Evolutionary conservation across 2,329 filamentous ascomycete genomes (phyloP), one percentile per base, ranked within the genome.

Genomic region (Amauroascus niger): DNA sequence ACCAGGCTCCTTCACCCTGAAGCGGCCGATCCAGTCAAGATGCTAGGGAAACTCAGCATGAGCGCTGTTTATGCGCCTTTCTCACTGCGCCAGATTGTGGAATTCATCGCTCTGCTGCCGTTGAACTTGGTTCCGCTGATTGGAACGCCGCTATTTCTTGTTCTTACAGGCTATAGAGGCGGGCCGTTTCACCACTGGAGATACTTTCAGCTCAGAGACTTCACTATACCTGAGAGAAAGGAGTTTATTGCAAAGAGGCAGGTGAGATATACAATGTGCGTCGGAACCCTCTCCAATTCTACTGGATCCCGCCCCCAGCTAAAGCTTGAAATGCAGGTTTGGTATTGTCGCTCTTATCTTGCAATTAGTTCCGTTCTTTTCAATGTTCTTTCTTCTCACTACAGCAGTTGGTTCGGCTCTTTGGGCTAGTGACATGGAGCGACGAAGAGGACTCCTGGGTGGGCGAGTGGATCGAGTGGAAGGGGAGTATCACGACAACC

Each of bases 381-480:
- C 87, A n/a, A 94, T 98, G 77, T 83, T 97, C 65, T 96, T 97
- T 67, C 76, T 97, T 37, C 72, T 98, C 60, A 96, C 91, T 0
- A 89, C 87, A 2, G 86, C 90, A 1, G 81, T 83, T 18, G 93
- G 91, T 1, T 84, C 87, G 41, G 91, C 88, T 1, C 73, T 97
- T 33, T 97, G 91, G 90, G 87, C 83, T 1, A 83, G 83, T 1
- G 82, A 84, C 59, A 71, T 96, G 49, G 90, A 97, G 69, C 75
- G 24, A 35, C 48, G 56, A 35, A 55, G 56, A 50, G 39, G 41
- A 16, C 37, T 49, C 16, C 11, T 53, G 8, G 13, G 28, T 37
- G 43, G 49, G 22, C 24, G 37, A 26, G 26, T 50, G 11, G 60
- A 60, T 30, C 53, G 59, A 54, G 57, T 60, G 5, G 62, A 59